These are phyloP conservation scores for Micractinium sp. DNA, from an alignment of 139 green algal species.

Conservation along the genomic window DNA sequence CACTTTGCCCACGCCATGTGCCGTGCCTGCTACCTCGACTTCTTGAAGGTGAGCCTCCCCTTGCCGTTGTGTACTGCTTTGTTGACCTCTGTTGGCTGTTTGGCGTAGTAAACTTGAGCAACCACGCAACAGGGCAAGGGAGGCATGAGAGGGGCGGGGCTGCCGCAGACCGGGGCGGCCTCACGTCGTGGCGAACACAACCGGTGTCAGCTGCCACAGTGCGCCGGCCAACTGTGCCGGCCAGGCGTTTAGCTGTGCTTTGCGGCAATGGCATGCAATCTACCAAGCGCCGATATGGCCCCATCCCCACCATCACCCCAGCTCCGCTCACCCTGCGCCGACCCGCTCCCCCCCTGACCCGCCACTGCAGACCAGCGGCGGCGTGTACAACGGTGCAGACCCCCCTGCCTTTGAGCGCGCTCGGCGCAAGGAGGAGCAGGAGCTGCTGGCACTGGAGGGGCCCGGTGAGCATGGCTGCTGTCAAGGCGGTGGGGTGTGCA, in stretches of 20 bases:
- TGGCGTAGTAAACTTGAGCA: too few species aligned
- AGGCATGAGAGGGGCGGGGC: not conserved
- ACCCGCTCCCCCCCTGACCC: not conserved
- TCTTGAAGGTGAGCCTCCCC: conserved; percentile 38
- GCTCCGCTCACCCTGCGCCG: not conserved
- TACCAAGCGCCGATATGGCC: too few species aligned
- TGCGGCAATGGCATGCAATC: not conserved
- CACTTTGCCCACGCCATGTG: conserved; percentile 77
- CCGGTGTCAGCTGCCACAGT: too few species aligned
- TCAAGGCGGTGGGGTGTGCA: not conserved
- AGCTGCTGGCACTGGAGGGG: conserved; percentile 26
- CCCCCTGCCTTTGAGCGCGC: conserved; percentile 64
- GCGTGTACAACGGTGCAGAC: conserved; percentile 57
- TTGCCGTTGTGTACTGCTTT: not conserved
- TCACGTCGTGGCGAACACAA: too few species aligned
- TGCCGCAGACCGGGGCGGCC: too few species aligned
- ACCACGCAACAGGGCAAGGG: too few species aligned
- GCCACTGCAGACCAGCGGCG: conserved; percentile 48
- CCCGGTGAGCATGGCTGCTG: conserved; percentile 5
- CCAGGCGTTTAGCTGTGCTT: not conserved
- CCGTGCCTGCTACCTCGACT: conserved; percentile 63
- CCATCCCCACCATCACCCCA: too few species aligned
- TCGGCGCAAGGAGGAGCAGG: conserved; percentile 10
- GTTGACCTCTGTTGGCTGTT: too few species aligned
- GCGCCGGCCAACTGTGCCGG: not conserved